Evolutionary conservation across 345 rosid species (phyloP), one percentile per base, ranked within the genome.

Genomic region (Laguncularia racemosa): DNA sequence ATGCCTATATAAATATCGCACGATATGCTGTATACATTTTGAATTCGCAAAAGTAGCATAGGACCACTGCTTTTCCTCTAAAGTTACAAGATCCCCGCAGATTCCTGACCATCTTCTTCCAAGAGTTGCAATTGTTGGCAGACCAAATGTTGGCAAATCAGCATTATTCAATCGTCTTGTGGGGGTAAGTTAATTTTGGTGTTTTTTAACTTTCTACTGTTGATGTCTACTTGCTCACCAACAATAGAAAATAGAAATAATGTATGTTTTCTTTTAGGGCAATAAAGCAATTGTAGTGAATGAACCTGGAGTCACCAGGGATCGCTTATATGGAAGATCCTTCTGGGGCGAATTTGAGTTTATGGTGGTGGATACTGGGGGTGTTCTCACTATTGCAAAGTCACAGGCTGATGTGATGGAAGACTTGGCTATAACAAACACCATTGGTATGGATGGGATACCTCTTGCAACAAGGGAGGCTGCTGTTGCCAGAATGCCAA

Each of bases 261-360:
- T 59, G 14, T 14, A 53, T 61, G 23, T 46, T 6, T 53, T 47
- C 14, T 44, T 46, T 60, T 62, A 88, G 96, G 96, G 81, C 45
- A 86, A 88, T 57, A 82, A 62, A 75, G 98, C 98, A 13, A 91
- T 91, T 66, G 98, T 91, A 53, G 96, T 91, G 75, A 95, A 91
- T 74, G 98, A 91, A 67, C 96, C 98, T 63, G 98, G 98, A 49
- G 98, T 82, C 55, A 91, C 98, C 23, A 78, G 98, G 73, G 98
- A 91, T 67, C 85, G 98, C 20, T 69, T 91, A 71, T 91, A 91
- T 59, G 98, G 98, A 21, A 79, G 98, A 79, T 79, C 95, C 1
- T 86, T 73, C 62, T 91, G 96, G 96, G 98, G 96, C 17, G 80
- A 81, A 14, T 52, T 66, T 67, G 98, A 91, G 56, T 88, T 86